Evolutionary conservation across 306 rosid genomes (phyloP).

Genomic region (Lathyrus sativus): DNA sequence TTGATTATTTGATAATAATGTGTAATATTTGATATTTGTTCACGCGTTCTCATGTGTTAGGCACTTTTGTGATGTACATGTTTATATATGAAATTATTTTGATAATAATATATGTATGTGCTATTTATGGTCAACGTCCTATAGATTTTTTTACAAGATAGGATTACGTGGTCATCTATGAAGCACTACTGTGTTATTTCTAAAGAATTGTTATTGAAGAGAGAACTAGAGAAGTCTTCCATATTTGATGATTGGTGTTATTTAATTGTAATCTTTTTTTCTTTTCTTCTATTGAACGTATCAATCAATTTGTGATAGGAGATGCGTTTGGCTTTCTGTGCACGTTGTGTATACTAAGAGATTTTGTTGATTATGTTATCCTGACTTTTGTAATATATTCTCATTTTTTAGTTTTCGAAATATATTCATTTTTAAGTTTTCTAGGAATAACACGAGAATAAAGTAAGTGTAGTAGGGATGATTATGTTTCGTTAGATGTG

Average conservation of each 20-base stretch:
- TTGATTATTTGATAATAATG: background rate
- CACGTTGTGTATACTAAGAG: background rate
- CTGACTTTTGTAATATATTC: background rate
- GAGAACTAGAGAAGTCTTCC: background rate
- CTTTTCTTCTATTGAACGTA: background rate
- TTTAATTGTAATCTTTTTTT: no score
- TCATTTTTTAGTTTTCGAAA: background rate
- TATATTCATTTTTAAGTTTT: no score
- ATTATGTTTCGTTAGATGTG: no score
- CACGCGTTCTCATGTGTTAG: background rate
- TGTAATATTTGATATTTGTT: background rate
- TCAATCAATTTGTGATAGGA: background rate
- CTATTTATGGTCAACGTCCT: conserved; percentile 1
- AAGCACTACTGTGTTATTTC: conserved; percentile 8
- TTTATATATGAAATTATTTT: background rate
- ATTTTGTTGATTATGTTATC: background rate
- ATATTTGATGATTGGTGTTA: background rate
- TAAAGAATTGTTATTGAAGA: background rate
- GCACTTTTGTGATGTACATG: background rate
- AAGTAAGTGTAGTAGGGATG: no score
- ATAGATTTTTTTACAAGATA: background rate
- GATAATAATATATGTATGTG: background rate
- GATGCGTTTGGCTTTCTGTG: conserved; percentile 16
- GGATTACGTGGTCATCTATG: background rate
- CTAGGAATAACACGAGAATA: no score